Conservation (phyloP, 352 stramenopile genomes). For the Phytophthora europaea region DNA sequence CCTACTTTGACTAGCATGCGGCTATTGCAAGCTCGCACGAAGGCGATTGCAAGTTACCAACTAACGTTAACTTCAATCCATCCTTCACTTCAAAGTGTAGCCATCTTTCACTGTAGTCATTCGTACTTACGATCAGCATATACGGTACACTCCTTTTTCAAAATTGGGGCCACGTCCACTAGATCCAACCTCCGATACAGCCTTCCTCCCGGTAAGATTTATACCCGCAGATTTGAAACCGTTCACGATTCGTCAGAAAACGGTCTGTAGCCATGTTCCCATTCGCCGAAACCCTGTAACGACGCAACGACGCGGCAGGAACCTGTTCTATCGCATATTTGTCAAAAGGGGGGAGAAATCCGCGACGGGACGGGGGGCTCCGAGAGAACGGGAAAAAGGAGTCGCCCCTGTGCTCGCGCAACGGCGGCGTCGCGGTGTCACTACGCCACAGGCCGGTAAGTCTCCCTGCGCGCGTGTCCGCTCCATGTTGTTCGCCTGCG, state of each 20-base stretch:
- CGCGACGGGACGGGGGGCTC: conserved; percentile 16
- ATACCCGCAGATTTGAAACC: conserved; percentile 6
- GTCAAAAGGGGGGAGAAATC: conserved; percentile 27
- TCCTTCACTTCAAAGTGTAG: background rate
- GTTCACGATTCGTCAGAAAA: background rate
- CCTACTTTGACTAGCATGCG: conserved; percentile 75
- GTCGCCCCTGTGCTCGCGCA: conserved; percentile 38
- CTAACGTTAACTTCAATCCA: background rate
- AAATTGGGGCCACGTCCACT: conserved; percentile 19
- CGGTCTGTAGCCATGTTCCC: background rate
- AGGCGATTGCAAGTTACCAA: background rate
- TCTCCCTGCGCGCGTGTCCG: background rate
- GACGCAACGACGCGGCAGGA: background rate
- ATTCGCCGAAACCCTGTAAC: conserved; percentile 15
- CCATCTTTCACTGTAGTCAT: conserved; percentile 13
- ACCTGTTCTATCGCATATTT: conserved; percentile 20
- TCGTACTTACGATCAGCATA: conserved; percentile 9
- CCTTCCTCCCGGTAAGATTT: conserved; percentile 11
- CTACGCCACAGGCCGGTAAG: conserved; percentile 47
- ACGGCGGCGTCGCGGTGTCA: conserved; percentile 35
- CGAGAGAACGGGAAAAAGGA: conserved; percentile 57
- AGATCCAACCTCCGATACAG: conserved; percentile 18
- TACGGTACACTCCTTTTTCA: conserved; percentile 18
- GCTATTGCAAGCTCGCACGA: background rate
- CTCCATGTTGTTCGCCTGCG: conserved; percentile 16